A percentile compares a stretch with the other conserved stretches of the same genome.
Conservation (phyloP, 805 yeast species). For the Ogataea ramenticola region DNA sequence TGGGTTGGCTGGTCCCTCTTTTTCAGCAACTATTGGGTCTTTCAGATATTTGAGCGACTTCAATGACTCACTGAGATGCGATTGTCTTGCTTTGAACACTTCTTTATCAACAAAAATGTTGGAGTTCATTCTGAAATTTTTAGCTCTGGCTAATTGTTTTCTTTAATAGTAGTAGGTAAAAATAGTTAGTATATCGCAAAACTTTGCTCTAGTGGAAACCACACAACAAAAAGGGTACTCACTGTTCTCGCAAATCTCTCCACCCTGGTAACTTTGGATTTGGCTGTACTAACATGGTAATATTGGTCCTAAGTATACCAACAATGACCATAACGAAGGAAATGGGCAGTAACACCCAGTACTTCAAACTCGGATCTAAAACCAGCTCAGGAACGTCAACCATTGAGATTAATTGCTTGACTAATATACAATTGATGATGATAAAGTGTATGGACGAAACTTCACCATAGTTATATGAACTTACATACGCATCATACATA, state of each 20-base stretch:
- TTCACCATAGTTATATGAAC: no score
- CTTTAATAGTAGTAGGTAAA: no score
- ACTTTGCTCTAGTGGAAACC: no score
- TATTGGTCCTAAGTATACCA: constrained; percentile 68
- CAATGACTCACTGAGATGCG: constrained; percentile 49
- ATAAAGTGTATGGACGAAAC: background rate
- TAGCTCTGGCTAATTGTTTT: constrained; percentile 55
- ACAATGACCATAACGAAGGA: constrained; percentile 84
- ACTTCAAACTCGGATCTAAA: constrained; percentile 74
- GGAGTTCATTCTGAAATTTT: constrained; percentile 48
- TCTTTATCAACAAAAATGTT: constrained; percentile 34
- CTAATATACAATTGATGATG: background rate
- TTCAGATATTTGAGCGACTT: constrained; percentile 50
- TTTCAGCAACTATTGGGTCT: constrained; percentile 30
- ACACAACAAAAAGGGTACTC: no score
- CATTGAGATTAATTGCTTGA: no score
- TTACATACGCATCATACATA: no score
- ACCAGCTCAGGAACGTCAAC: constrained; percentile 39
- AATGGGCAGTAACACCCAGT: constrained; percentile 90
- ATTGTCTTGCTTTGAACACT: constrained; percentile 51
- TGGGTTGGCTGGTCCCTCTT: constrained; percentile 44
- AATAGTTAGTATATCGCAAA: constrained; percentile 1
- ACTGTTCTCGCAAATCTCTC: constrained; percentile 47
- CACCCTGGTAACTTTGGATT: constrained; percentile 46
- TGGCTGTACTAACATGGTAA: constrained; percentile 55